Evolutionary conservation across 2,329 filamentous ascomycete genomes (phyloP).

Genomic region (Dothistroma septosporum): DNA sequence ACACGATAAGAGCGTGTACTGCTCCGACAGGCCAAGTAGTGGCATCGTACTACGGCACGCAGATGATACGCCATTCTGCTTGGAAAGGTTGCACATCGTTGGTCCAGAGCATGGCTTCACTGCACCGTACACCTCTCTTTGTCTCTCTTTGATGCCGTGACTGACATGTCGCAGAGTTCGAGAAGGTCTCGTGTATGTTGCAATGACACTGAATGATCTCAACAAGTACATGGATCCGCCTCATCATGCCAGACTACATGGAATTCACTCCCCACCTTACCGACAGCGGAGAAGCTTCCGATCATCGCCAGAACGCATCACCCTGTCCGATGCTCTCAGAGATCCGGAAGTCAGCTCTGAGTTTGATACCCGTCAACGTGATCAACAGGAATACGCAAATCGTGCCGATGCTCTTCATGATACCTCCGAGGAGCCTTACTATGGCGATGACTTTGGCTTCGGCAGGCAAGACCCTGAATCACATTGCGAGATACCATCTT

Average conservation of each 20-base stretch:
- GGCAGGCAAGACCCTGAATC: constrained; percentile 22
- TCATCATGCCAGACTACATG: constrained; percentile 22
- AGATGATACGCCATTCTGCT: constrained; percentile 71
- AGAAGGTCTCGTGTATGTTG: constrained; percentile 87
- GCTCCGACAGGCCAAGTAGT: constrained; percentile 80
- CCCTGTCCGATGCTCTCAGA: constrained; percentile 30
- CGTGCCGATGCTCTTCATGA: constrained; percentile 20
- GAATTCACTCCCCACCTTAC: constrained; percentile 27
- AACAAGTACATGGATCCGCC: constrained; percentile 45
- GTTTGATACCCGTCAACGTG: constrained; percentile 10
- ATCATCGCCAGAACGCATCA: constrained; percentile 29
- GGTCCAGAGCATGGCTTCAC: constrained; percentile 78
- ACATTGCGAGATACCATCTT: constrained; percentile 28
- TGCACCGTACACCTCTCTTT: constrained; percentile 64
- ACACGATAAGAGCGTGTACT: constrained; percentile 81
- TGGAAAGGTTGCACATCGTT: constrained; percentile 84
- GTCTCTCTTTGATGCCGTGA: neutral
- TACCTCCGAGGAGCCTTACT: constrained; percentile 17
- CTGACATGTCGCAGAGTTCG: constrained; percentile 61
- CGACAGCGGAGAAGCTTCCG: constrained; percentile 19
- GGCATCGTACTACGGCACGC: constrained; percentile 82
- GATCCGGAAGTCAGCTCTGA: constrained; percentile 30
- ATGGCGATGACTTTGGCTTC: constrained; percentile 23
- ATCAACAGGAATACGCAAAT: constrained; percentile 12
- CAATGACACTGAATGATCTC: constrained; percentile 77